Evolutionary conservation across 352 stramenopile genomes (phyloP).

Genomic region (Halophytophthora polymorphica): DNA sequence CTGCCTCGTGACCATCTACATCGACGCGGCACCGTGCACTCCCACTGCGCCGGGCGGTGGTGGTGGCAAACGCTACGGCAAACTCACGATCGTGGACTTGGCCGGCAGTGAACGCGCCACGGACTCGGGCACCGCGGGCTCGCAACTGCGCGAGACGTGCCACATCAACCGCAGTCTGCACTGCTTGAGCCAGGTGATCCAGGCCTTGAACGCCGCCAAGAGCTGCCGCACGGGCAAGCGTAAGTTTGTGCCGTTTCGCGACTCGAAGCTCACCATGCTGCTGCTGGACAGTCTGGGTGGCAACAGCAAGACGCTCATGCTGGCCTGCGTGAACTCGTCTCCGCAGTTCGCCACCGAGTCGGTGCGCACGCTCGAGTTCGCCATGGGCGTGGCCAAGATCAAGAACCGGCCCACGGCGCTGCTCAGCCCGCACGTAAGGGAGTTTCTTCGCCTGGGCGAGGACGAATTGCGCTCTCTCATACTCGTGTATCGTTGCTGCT

Average conservation of each 20-base stretch:
- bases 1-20: slow-evolving; percentile 79
- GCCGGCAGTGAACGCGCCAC: slow-evolving; percentile 65
- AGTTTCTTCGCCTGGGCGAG: not conserved
- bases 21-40: slow-evolving; percentile 45
- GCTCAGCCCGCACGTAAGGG: slow-evolving; percentile 54
- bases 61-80: slow-evolving; percentile 59
- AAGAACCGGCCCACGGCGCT: slow-evolving; percentile 67
- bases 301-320: slow-evolving; percentile 78
- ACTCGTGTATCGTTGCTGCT: slow-evolving; percentile 1
- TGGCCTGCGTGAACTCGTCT: slow-evolving; percentile 65
- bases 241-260: slow-evolving; percentile 67
- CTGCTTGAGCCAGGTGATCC: slow-evolving; percentile 74
- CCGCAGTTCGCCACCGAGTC: slow-evolving; percentile 61
- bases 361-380: slow-evolving; percentile 68
- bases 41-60: slow-evolving; percentile 5
- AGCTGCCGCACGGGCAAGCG: slow-evolving; percentile 27
- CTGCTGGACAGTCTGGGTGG: slow-evolving; percentile 69
- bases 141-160: slow-evolving; percentile 67
- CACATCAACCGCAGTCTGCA: slow-evolving; percentile 83
- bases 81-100: slow-evolving; percentile 74
- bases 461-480: not conserved
- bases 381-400: slow-evolving; percentile 79
- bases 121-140: slow-evolving; percentile 54
- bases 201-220: slow-evolving; percentile 51
- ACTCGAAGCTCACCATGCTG: slow-evolving; percentile 78